A percentile compares a stretch with the other conserved stretches of the same genome.
These are phyloP conservation scores for Acrocalymma vagum DNA, from an alignment of 2,329 filamentous ascomycete species.

Conservation along the genomic window DNA sequence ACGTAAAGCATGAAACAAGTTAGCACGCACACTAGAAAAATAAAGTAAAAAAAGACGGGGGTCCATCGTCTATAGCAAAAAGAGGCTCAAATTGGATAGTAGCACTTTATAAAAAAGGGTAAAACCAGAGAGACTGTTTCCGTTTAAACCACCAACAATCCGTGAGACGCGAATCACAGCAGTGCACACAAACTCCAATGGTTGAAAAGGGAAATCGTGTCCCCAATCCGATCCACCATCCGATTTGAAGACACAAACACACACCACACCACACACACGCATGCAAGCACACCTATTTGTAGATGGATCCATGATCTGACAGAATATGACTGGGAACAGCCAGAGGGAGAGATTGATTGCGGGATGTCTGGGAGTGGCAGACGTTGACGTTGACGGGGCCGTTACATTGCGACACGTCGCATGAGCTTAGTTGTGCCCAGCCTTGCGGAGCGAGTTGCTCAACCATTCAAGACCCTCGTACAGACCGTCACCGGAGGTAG, in stretches of 20 bases:
- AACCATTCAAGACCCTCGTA: conserved; percentile 90
- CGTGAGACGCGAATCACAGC: conserved; percentile 44
- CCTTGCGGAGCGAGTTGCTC: conserved; percentile 64
- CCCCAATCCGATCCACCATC: conserved; percentile 49
- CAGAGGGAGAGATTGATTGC: conserved; percentile 30
- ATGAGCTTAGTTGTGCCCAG: conserved; percentile 55
- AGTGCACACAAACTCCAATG: conserved; percentile 48
- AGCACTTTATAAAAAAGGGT: conserved; percentile 46
- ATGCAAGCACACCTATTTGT: conserved; percentile 42
- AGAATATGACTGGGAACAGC: conserved; percentile 21
- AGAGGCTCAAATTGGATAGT: conserved; percentile 48
- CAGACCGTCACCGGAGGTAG: conserved; percentile 98
- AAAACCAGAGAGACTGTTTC: conserved; percentile 47
- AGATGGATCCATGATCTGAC: conserved; percentile 28
- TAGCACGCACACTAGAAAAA: no score
- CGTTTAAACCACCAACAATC: conserved; percentile 41
- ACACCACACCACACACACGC: conserved; percentile 38
- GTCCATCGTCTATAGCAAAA: conserved; percentile 30
- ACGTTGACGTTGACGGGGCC: conserved; percentile 38
- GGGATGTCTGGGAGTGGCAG: conserved; percentile 34
- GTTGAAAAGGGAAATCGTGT: conserved; percentile 42
- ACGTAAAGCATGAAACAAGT: no score
- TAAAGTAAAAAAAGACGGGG: conserved; percentile 1
- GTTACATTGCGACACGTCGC: conserved; percentile 26
- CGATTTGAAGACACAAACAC: conserved; percentile 33